Evolutionary conservation across 2,329 filamentous ascomycete genomes (phyloP).

Genomic region (Claviceps sp.): DNA sequence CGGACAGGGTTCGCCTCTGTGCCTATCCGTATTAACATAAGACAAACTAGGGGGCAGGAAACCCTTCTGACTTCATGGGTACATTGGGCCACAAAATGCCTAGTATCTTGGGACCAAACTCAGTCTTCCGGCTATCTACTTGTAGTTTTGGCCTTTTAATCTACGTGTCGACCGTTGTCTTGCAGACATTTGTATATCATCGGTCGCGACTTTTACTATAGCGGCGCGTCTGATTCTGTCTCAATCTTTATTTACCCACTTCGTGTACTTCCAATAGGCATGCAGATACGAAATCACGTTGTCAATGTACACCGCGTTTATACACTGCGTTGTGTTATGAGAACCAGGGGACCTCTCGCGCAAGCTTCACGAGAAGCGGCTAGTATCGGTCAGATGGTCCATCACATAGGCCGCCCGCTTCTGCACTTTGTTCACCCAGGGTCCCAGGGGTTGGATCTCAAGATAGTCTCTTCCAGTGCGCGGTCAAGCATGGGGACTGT

Average conservation of each 20-base stretch:
- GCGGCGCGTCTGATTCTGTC: constrained; percentile 7
- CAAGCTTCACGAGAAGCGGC: constrained; percentile 32
- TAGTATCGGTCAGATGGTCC: constrained; percentile 30
- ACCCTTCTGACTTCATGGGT: too few relatives aligned
- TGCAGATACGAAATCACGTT: constrained; percentile 1
- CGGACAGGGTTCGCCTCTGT: too few relatives aligned
- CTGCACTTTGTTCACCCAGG: constrained; percentile 42
- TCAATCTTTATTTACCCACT: constrained; percentile 1
- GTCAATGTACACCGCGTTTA: too few relatives aligned
- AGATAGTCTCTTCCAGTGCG: neutral
- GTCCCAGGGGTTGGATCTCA: constrained; percentile 24
- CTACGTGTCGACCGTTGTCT: too few relatives aligned
- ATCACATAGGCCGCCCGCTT: constrained; percentile 42
- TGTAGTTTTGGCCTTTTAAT: too few relatives aligned
- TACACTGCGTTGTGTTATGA: constrained; percentile 22
- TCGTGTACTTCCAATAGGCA: constrained; percentile 4
- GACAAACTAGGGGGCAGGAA: too few relatives aligned
- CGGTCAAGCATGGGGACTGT: neutral
- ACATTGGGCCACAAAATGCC: too few relatives aligned
- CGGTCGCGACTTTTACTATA: constrained; percentile 6
- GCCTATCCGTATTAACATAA: too few relatives aligned
- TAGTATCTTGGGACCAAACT: too few relatives aligned
- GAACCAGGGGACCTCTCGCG: constrained; percentile 16
- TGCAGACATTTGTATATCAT: neutral
- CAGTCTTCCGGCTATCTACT: too few relatives aligned